Base-by-base conservation (phyloP, 1,139 yeast genomes). In the Scheffersomyces cryptocercus region DNA sequence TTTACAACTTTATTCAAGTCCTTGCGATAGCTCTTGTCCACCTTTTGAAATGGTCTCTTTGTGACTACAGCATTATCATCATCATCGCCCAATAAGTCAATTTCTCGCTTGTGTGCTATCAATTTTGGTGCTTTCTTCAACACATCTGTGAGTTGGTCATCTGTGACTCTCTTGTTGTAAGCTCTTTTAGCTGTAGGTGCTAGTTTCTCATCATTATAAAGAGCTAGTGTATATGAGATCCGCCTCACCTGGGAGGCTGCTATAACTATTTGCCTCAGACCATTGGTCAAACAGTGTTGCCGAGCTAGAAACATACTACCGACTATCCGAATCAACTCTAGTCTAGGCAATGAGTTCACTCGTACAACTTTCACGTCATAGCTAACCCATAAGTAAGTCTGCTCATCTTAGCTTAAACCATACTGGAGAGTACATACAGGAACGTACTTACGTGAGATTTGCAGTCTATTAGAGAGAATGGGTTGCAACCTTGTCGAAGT, bases 1-100 rank as follows among this genome's bases (percentile, higher is more conserved):
- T 48, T 44, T n/a, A 53, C 41, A 7, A 53, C 51, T 20, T 43
- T 42, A 12, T 53, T 51, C 10, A 53, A 33, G n/a, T 51, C 56
- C 33, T 49, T 45, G 14, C 41, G 46, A 36, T 46, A 53, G 26
- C 46, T 39, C 38, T 37, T 47, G 33, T 51, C 53, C 4, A 47
- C 35, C 40, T 47, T 51, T 37, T 42, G 42, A 11, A 48, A 43
- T 9, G 44, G 46, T 10, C 35, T 35, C 11, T 43, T 42, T 13
- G 49, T 47, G 6, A 47, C 36, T 15, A 14, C 31, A 16, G 41
- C 13, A 9, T 40, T 41, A 7, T 37, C 47, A 3, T 29, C 36
- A 5, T 39, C 48, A 10, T 35, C 48, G 5, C 41, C 40, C 12
- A 45, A 40, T 7, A 42, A 36, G n/a, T 43, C 45, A 8, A 41